Evolutionary conservation across 1,139 yeast species (phyloP), one percentile per base, ranked within the genome.

Genomic region (Pichia sp.): DNA sequence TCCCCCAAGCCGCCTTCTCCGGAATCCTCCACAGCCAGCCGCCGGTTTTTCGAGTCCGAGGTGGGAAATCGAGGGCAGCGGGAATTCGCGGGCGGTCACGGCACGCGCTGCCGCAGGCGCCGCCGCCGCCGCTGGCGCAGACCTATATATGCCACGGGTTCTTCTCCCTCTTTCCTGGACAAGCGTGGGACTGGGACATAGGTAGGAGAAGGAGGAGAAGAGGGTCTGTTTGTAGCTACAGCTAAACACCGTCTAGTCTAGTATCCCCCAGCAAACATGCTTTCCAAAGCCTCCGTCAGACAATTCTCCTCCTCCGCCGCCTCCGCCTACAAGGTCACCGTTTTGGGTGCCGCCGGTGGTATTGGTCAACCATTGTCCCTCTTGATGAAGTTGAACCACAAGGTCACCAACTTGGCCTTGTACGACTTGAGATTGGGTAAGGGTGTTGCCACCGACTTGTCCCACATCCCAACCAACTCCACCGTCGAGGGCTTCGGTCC

Each of bases 301-400:
- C 85, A 85, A 59, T 87, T 87, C 76, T 80, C 87, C 47, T 78
- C 90, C 54, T 72, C 89, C 50, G 76, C 87, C 59, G 68, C 83
- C 58, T 72, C 79, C 62, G 84, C 86, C 63, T 85, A 85, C 79
- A 86, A 86, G 74, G 96, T 90, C 60, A 81, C 96, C 70, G 96
- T 90, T 66, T 80, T 87, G 65, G 97, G 97, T 74, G 98, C 97
- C 67, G 90, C 92, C 65, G 98, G 99, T 75, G 99, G 99, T 76
- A 93, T 93, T 72, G 99, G 99, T 64, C 99, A 93, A 79, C 99
- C 99, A 61, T 79, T 93, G 67, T 92, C 98, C 50, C 80, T 93
- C 63, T 80, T 93, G 67, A 77, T 92, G 75, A 93, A 93, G 78
- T 79, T 89, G 67, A 90, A 92, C 81, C 84, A 81, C 67, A 83